Evolutionary conservation across 805 yeast genomes (phyloP).

Genomic region (Saccharomyces mikatae): DNA sequence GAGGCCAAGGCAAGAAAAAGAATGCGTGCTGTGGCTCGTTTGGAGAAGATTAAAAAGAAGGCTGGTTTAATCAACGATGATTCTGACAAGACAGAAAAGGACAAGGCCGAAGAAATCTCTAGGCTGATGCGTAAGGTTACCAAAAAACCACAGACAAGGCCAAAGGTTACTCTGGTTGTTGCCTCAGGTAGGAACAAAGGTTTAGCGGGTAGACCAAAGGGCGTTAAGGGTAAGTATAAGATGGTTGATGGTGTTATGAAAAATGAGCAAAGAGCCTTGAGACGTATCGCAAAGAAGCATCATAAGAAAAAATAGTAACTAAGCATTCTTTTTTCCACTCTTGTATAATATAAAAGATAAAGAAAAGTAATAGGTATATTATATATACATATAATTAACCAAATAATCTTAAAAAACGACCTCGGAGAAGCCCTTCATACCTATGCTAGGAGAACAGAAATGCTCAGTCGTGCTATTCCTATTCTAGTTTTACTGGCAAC

Average conservation of each 20-base stretch:
- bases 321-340: not conserved
- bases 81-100: conserved; percentile 77
- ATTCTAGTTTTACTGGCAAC: not conserved
- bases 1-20: conserved; percentile 97
- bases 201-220: conserved; percentile 89
- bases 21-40: conserved; percentile 78
- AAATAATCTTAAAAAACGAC: not conserved
- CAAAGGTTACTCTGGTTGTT: conserved; percentile 80
- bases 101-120: conserved; percentile 88
- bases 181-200: conserved; percentile 84
- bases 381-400: not conserved
- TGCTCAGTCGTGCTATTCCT: not conserved
- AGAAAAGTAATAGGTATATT: not conserved
- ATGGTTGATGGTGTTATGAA: conserved; percentile 98
- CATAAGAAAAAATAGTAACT: conserved; percentile 40
- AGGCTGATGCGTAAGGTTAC: conserved; percentile 74
- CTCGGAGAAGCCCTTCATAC: not conserved
- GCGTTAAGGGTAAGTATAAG: conserved; percentile 94
- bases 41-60: conserved; percentile 87
- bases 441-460: not conserved
- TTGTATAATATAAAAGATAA: not conserved
- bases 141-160: conserved; percentile 62
- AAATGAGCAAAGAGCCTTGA: conserved; percentile 92
- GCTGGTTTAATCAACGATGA: conserved; percentile 87
- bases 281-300: conserved; percentile 80